phyloP scores from a whole-genome alignment of 768 basidiomycete species.

The Myochromella boudieri region DNA sequence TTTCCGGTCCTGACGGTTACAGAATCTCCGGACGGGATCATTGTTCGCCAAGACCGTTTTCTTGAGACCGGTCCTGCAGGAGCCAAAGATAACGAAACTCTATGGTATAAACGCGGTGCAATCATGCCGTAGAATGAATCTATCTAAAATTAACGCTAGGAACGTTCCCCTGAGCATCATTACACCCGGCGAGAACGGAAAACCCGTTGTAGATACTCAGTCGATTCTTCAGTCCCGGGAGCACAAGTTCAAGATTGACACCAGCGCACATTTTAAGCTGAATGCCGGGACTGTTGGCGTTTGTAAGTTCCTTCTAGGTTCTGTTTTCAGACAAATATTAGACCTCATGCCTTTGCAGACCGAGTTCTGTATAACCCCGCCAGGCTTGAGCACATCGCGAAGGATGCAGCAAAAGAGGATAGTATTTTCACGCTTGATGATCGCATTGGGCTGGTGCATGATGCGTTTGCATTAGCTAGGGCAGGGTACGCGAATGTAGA shows the following conservation, averaged over 20 bases:
- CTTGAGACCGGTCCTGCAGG: conserved; percentile 79
- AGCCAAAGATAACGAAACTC: conserved; percentile 81
- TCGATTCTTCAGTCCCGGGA: conserved; percentile 71
- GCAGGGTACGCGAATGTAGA: conserved; percentile 80
- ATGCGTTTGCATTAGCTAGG: conserved; percentile 76
- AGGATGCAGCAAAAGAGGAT: conserved; percentile 63
- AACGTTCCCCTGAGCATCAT: conserved; percentile 77
- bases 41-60: conserved; percentile 89
- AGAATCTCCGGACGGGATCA: conserved; percentile 70
- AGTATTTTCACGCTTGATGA: conserved; percentile 77
- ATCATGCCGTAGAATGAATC: background rate
- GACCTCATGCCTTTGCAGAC: conserved; percentile 40
- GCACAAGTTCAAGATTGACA: conserved; percentile 68
- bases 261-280: conserved; percentile 79
- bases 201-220: conserved; percentile 55
- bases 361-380: conserved; percentile 86
- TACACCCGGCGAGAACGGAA: conserved; percentile 59
- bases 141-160: conserved; percentile 39
- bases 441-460: conserved; percentile 85
- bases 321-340: background rate
- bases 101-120: conserved; percentile 54
- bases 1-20: conserved; percentile 90
- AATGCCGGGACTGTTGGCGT: conserved; percentile 89
- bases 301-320: conserved; percentile 51
- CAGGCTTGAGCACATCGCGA: conserved; percentile 73